Evolutionary conservation across 139 green algal genomes (phyloP).

Genomic region (Chlorella sp.): DNA sequence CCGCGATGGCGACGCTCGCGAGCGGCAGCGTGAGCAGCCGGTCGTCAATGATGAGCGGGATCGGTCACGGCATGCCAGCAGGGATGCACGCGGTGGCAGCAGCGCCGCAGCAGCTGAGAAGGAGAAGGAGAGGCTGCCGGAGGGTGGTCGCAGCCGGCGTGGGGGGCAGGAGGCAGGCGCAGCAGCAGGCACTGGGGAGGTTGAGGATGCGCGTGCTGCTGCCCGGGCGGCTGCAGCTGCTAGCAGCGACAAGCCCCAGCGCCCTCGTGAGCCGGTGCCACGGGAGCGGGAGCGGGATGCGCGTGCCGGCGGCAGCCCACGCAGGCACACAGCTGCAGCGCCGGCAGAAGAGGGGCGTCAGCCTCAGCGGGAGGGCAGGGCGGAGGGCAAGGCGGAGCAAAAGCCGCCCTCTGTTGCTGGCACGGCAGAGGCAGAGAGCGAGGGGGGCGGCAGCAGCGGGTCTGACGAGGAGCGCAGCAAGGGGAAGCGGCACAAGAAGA

Average conservation of each 20-base stretch:
- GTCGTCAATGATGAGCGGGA: not conserved
- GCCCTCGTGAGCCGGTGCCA: not conserved
- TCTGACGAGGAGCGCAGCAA: constrained; percentile 26
- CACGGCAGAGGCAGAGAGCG: too few species aligned
- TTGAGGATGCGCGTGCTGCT: constrained; percentile 12
- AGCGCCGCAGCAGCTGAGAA: not conserved
- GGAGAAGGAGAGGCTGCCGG: not conserved
- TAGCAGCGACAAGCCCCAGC: not conserved
- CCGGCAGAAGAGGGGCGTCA: not conserved
- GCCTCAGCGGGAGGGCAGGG: not conserved
- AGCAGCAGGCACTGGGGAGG: not conserved
- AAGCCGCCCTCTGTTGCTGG: not conserved
- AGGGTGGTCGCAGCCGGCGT: not conserved
- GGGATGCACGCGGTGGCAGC: not conserved
- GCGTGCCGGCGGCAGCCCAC: not conserved
- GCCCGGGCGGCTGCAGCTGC: not conserved
- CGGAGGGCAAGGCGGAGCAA: not conserved
- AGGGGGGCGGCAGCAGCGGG: not conserved
- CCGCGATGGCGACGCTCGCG: not conserved
- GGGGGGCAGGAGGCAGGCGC: not conserved
- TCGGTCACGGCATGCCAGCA: not conserved
- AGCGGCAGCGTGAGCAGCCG: not conserved
- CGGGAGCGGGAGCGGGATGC: not conserved
- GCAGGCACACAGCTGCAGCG: not conserved
- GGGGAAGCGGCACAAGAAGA: not conserved